Evolutionary conservation across 192 early-diverging fungal species (phyloP), one percentile per base, ranked within the genome.

Genomic region (Coemansia sp.): DNA sequence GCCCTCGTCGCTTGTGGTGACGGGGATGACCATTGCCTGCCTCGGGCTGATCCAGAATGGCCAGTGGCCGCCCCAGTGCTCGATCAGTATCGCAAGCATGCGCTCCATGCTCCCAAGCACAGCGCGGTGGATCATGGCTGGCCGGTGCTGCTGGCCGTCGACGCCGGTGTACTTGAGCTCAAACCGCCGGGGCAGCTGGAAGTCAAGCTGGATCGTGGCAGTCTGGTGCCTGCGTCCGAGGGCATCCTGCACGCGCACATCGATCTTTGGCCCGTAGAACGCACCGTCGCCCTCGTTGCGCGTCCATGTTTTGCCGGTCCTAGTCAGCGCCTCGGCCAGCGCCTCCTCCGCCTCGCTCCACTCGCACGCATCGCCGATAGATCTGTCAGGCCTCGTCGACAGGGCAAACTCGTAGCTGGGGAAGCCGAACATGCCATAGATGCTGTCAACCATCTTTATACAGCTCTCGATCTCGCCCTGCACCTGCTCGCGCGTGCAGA

Each of bases 261-360:
- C 95, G 61, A 98, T 95, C 70, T 98, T 98, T 59, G 95, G 95
- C 2, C 95, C 95, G 72, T 98, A 98, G 68, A 98, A 98, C 2
- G 94, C 95, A 6, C 94, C 95, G 72, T 98, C 95, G 7, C 92
- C 94, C 31, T 84, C 75, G 42, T 94, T 95, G 8, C 92, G 61
- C 0, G 85, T 77, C 90, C 92, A 95, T 5, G 68, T 55, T 39
- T 76, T 52, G 3, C 86, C 87, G 0, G 82, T 88, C 2, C 67
- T 75, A 46, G 88, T 68, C 39, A 98, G 79, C 2, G 92, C 94
- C 8, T 86, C 80, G 13, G 74, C 83, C 2, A 98, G 79, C 16
- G 90, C 85, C 26, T 59, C 61, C 68, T 98, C 94, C 0, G 96
- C 96, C 34, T 79, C 64, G 25, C 88, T 75, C 94, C 94, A 98